Evolutionary conservation across 2,329 filamentous ascomycete genomes (phyloP), one percentile per base, ranked within the genome.

Genomic region (Fusarium siculi): DNA sequence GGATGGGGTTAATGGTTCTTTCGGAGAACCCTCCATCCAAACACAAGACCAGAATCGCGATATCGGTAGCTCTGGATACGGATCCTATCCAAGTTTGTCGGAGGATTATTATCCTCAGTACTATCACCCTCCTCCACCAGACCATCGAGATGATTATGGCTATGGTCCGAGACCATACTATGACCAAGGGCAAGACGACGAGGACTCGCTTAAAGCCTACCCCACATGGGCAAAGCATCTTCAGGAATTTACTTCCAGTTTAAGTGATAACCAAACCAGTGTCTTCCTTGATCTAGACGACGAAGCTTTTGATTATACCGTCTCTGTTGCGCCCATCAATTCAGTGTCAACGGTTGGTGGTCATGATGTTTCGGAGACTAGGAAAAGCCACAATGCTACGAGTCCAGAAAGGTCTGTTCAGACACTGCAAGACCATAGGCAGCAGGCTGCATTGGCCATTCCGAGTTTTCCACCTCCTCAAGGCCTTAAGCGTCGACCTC

Each of bases 221-320:
- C 10, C 11, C 2, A 19, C 19, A 7, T 12, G 1, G 7, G 21
- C 14, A 7, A 21, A 10, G 19, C 21, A 8, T 39, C 21, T n/a
- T 14, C 39, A n/a, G 3, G 19, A 12, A 5, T 9, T 15, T 0
- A 40, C 4, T 1, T 85, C 84, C 7, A 84, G 81, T 23, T 77
- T 84, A 42, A 87, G 85, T 70, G 81, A 86, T 67, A 87, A 86
- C 68, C 86, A 85, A 71, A 85, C 74, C 21, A 0, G 19, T 39
- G 7, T 0, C 10, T 11, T 10, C 18, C 0, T 0, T 19, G 87
- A 84, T 44, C 76, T 84, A 28, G 82, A 81, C 53, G 82, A 84
- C 62, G 87, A 89, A 70, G 84, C 85, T 12, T 87, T 87, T 79
- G 86, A 86, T 63, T 84, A 84, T 61, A 80, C 84, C 63, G 81